Base-by-base conservation (phyloP, 495 filamentous ascomycete species). In the Aspergillus ostianus region DNA sequence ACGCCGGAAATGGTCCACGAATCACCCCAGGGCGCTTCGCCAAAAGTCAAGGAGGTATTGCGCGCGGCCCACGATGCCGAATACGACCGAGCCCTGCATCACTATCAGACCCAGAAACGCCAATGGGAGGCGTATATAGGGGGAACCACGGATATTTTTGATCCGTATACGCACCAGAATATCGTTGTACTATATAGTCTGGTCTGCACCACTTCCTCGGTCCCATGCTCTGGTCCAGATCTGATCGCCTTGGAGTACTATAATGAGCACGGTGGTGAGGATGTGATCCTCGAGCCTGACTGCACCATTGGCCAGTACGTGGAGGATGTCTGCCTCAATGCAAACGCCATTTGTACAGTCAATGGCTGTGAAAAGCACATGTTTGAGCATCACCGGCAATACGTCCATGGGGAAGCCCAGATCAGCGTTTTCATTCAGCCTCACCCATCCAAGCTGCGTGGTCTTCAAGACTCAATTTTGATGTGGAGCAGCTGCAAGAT, bases 401-500 rank as follows among this genome's bases (percentile, higher is more conserved):
- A 98, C 67, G 95, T 98, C 4, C 95, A 99, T 67, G 95, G 93
- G 12, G 90, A 96, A 71, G 94, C 92, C 19, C 91, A 95, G 57
- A 83, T 99, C 51, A 96, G 91, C 55, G 84, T 97, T 17, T 88
- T 96, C 64, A 85, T 96, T 21, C 87, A 96, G 68, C 87, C 85
- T 27, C 86, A 88, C 64, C 80, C 87, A 19, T 84, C 85, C 26
- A 89, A 87, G 57, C 78, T 92, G 56, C 79, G 81, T 48, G 89
- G 88, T 2, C 73, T 91, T 51, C 79, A 90, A 62, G 85, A 93
- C 55, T 89, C 85, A 9, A 93, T 99, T 51, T 80, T 92, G 65
- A 98, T 99, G 94, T 99, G 95, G 95, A 97, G 91, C 61, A 89
- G 86, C 58, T 99, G 95, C 77, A 94, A 94, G 63, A 80, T 90